phyloP scores from a whole-genome alignment of 1,139 yeast species.

The Sugiyamaella pinicola region DNA sequence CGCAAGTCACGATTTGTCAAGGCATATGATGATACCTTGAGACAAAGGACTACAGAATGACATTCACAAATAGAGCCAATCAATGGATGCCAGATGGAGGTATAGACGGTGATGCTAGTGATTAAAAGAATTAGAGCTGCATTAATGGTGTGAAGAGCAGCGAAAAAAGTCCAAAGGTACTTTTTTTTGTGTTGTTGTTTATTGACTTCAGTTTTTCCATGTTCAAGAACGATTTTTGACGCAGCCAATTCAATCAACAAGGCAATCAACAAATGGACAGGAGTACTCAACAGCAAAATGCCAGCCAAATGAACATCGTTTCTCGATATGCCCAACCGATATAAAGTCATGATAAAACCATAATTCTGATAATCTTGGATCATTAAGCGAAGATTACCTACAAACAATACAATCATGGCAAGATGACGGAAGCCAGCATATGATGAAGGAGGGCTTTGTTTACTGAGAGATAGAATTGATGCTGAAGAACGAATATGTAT shows the following conservation, averaged over 20 bases:
- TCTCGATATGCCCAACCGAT: constrained; percentile 40
- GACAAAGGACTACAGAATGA: constrained; percentile 46
- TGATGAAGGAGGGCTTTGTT: constrained; percentile 27
- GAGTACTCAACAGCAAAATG: constrained; percentile 39
- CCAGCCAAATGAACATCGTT: constrained; percentile 38
- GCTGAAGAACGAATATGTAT: constrained; percentile 28
- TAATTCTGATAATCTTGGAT: constrained; percentile 44
- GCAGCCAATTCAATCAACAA: constrained; percentile 42
- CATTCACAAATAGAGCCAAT: constrained; percentile 48
- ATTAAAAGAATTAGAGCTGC: constrained; percentile 38
- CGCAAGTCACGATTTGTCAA: constrained; percentile 49
- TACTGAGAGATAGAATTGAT: constrained; percentile 31
- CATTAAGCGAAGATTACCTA: constrained; percentile 46
- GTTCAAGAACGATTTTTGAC: constrained; percentile 13
- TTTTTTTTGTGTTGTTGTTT: constrained; percentile 30
- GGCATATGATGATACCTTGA: constrained; percentile 49
- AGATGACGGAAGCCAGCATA: constrained; percentile 47
- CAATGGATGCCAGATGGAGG: constrained; percentile 45
- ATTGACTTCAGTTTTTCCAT: not conserved
- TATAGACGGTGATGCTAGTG: constrained; percentile 43
- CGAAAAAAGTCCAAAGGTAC: constrained; percentile 41
- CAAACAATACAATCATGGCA: constrained; percentile 44
- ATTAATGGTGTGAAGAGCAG: constrained; percentile 42
- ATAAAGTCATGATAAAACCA: constrained; percentile 42
- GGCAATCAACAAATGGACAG: constrained; percentile 44